Conservation (phyloP, 768 basidiomycete species). For the Sarcodon sp. region DNA sequence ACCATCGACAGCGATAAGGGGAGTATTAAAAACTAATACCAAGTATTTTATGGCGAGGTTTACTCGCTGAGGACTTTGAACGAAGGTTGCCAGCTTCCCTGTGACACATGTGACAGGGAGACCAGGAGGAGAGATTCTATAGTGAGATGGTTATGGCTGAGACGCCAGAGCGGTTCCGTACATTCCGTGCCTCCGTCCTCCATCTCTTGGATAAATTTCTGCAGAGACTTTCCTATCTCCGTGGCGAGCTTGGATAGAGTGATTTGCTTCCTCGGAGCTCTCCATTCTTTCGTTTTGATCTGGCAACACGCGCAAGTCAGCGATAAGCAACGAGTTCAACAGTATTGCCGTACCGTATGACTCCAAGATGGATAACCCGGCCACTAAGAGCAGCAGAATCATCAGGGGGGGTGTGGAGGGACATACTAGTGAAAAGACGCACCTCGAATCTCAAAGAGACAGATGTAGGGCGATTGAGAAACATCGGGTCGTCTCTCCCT, state of each 20-base stretch:
- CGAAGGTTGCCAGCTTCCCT: background rate
- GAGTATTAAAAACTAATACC: no score
- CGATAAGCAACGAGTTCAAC: background rate
- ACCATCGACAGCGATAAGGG: no score
- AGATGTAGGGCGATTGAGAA: constrained; percentile 55
- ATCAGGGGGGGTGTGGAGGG: constrained; percentile 3
- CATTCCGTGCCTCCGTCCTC: background rate
- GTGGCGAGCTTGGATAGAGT: constrained; percentile 67
- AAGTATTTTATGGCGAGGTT: no score
- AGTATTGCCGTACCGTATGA: constrained; percentile 26
- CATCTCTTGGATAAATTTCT: constrained; percentile 43
- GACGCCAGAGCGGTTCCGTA: background rate
- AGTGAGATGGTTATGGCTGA: background rate
- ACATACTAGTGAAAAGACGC: constrained; percentile 10
- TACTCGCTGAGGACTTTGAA: background rate
- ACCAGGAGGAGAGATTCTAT: background rate
- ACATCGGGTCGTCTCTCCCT: background rate
- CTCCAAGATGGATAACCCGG: constrained; percentile 71
- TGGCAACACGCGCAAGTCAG: background rate
- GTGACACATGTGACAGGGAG: background rate
- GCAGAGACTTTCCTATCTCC: constrained; percentile 66
- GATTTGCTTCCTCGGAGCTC: constrained; percentile 64
- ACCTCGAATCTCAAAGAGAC: constrained; percentile 73
- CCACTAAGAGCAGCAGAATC: constrained; percentile 34
- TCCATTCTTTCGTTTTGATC: constrained; percentile 73